A percentile compares a stretch with the other conserved stretches of the same genome.
These are phyloP conservation scores for Aspergillus tanneri DNA, from an alignment of 2,329 filamentous ascomycete species.

Conservation along the genomic window DNA sequence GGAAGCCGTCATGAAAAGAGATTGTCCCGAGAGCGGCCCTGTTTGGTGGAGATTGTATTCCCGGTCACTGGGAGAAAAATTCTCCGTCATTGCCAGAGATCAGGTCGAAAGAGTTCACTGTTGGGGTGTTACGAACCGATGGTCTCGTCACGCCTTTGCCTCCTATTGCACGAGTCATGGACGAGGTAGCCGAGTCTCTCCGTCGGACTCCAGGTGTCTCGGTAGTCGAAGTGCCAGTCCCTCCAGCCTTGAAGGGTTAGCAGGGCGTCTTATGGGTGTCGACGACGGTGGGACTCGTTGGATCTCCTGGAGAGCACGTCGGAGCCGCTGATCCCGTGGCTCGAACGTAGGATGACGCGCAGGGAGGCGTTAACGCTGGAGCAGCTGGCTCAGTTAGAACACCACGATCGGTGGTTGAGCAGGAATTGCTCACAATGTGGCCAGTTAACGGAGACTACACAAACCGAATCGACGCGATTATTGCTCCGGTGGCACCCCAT, in stretches of 20 bases:
- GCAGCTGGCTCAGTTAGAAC: conserved; percentile 55
- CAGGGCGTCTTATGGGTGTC: conserved; percentile 58
- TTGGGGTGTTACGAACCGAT: conserved; percentile 45
- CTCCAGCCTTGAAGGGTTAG: conserved; percentile 55
- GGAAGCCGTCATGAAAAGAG: conserved; percentile 50
- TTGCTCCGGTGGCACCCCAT: conserved; percentile 64
- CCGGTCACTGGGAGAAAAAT: conserved; percentile 42
- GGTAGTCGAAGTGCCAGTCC: conserved; percentile 58
- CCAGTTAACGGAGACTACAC: conserved; percentile 27
- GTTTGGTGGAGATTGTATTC: conserved; percentile 51
- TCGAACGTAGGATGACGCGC: conserved; percentile 53
- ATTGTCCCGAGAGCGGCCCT: conserved; percentile 54
- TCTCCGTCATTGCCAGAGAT: conserved; percentile 22
- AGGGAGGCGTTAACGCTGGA: conserved; percentile 49
- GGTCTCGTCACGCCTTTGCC: conserved; percentile 41
- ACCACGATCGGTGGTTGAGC: conserved; percentile 53
- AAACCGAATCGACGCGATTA: conserved; percentile 56
- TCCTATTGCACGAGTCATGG: conserved; percentile 40
- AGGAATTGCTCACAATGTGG: conserved; percentile 60
- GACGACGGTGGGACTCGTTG: conserved; percentile 59
- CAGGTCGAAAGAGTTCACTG: conserved; percentile 34
- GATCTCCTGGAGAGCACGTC: conserved; percentile 55
- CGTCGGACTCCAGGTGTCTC: conserved; percentile 47
- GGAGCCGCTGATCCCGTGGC: conserved; percentile 62
- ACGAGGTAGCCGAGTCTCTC: conserved; percentile 39